Conservation (phyloP, 495 filamentous ascomycete species). For the Podospora bellae-mahoneyi region DNA sequence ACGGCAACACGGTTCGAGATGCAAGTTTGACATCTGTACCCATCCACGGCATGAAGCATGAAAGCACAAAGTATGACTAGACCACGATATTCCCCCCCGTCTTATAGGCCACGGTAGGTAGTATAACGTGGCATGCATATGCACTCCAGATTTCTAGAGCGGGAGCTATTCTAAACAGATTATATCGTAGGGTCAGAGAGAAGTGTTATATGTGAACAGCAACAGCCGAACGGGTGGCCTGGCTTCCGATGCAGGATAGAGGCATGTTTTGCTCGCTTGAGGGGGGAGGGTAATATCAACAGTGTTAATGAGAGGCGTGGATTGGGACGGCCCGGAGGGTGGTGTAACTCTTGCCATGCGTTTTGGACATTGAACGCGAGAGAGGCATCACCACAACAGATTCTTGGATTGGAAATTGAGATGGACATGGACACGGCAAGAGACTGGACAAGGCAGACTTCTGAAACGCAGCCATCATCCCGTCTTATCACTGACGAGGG, state of each 20-base stretch:
- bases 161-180: conserved; percentile 12
- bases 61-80: too few relatives aligned
- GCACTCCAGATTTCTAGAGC: conserved; percentile 14
- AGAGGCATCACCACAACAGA: too few relatives aligned
- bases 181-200: too few relatives aligned
- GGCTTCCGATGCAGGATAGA: conserved; percentile 11
- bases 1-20: too few relatives aligned
- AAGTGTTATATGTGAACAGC: not conserved
- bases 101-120: too few relatives aligned
- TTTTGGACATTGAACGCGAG: not conserved
- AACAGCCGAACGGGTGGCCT: conserved; percentile 7
- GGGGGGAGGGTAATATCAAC: not conserved
- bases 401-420: too few relatives aligned
- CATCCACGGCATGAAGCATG: too few relatives aligned
- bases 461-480: not conserved
- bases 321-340: conserved; percentile 4
- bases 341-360: conserved; percentile 1
- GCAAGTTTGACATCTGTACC: too few relatives aligned
- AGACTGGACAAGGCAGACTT: not conserved
- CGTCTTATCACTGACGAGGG: too few relatives aligned
- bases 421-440: not conserved
- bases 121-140: not conserved
- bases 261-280: conserved; percentile 2
- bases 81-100: too few relatives aligned
- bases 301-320: not conserved